Base-by-base conservation (phyloP, 2,329 filamentous ascomycete species). In the Xylariaceae sp. region DNA sequence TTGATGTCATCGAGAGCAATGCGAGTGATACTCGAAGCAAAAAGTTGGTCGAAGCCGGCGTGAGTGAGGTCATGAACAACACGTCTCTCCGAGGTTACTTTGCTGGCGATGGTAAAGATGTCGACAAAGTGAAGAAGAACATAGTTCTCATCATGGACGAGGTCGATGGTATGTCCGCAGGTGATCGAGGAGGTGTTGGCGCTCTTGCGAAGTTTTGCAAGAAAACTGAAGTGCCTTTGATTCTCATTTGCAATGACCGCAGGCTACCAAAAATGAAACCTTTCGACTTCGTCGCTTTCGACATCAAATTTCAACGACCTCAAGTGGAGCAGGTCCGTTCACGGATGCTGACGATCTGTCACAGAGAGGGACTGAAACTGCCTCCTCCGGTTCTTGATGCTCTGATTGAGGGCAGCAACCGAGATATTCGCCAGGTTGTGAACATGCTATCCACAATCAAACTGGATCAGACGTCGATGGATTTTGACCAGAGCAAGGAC, bases 121-220 rank as follows among this genome's bases (percentile, higher is more conserved):
- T 95, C 3, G 86, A 96, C 36, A 69, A 73, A 4, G 75, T 76
- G 14, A 97, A 93, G 73, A 95, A 94, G 73, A 96, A 96, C 57
- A 82, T 97, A 25, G 88, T 96, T 5, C 72, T 98, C 39, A 89
- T 98, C 68, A 97, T 98, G 93, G 93, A 98, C 58, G 93, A 98
- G 68, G 93, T 98, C 4, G 93, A 98, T 60, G 93, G 93, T 42
- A 97, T 98, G 93, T 97, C 92, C 50, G 91, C 89, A 27, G 93
- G 93, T 62, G 93, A 98, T 64, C 85, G 93, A 50, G 93, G 93
- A 55, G 93, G 93, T 65, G 93, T 98, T 38, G 93, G 91, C 40
- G 93, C 93, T 22, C 75, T 98, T 45, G 92, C 93, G 45, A 89
- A 93, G 47, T 86, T 95, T 43, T 96, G 92, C 75, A 95, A 88